Percentiles rank a stretch among this genome's conserved stretches.
Evolutionary conservation across 768 basidiomycete species (phyloP).

Genomic region (Suillus tomentosus): DNA sequence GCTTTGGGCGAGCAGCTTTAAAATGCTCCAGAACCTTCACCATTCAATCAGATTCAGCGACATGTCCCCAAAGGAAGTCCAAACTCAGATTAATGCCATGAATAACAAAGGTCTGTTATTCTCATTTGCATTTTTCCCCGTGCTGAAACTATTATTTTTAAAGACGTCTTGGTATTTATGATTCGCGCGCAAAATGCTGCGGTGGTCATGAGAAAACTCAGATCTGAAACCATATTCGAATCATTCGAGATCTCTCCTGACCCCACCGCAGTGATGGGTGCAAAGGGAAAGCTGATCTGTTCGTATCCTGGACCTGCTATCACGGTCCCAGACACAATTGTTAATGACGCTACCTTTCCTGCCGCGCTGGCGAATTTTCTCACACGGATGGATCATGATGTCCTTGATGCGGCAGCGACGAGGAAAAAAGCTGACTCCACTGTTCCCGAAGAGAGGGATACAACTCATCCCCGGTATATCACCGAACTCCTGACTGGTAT

Average conservation of each 20-base stretch:
- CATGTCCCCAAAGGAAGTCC: constrained; percentile 17
- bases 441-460: constrained; percentile 30
- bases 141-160: not conserved
- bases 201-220: constrained; percentile 39
- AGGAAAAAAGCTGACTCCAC: constrained; percentile 38
- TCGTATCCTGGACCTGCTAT: constrained; percentile 50
- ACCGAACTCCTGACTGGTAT: constrained; percentile 50
- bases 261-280: constrained; percentile 36
- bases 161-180: constrained; percentile 41
- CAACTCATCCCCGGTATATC: constrained; percentile 48
- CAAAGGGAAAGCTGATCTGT: constrained; percentile 44
- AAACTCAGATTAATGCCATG: constrained; percentile 25
- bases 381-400: constrained; percentile 34
- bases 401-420: constrained; percentile 33
- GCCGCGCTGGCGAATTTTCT: constrained; percentile 42
- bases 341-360: constrained; percentile 33
- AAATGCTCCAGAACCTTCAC: constrained; percentile 34
- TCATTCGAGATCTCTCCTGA: constrained; percentile 47
- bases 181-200: constrained; percentile 52
- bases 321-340: constrained; percentile 31
- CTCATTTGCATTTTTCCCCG: not conserved
- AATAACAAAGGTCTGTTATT: constrained; percentile 14
- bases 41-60: constrained; percentile 4
- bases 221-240: constrained; percentile 39
- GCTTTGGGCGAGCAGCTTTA: constrained; percentile 33